Evolutionary conservation across 2,329 filamentous ascomycete species (phyloP).

Genomic region (Thielaviopsis euricoi): DNA sequence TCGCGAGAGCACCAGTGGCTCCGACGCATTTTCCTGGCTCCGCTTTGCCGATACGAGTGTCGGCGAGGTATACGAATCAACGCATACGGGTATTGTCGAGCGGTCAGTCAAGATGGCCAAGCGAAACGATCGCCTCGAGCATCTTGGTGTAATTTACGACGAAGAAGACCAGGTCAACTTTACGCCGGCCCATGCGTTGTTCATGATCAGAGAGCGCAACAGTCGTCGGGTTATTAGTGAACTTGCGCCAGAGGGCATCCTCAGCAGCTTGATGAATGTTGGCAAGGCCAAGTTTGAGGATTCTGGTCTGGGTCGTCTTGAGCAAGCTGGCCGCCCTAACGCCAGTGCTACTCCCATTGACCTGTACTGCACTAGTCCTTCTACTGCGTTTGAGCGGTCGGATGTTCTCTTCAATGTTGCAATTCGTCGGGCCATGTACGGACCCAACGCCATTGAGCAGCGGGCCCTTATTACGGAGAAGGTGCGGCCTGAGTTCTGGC

Average conservation of each 20-base stretch:
- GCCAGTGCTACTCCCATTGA: constrained; percentile 77
- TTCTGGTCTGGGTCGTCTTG: constrained; percentile 60
- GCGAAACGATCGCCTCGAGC: constrained; percentile 42
- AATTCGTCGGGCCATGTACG: constrained; percentile 62
- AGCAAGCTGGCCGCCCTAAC: constrained; percentile 62
- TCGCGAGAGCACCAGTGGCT: constrained; percentile 39
- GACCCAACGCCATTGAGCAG: constrained; percentile 48
- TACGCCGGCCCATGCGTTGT: constrained; percentile 58
- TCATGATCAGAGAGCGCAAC: constrained; percentile 60
- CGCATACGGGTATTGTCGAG: constrained; percentile 54
- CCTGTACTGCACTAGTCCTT: constrained; percentile 56
- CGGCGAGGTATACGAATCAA: constrained; percentile 52
- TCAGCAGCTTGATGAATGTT: constrained; percentile 66
- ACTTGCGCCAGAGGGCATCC: constrained; percentile 52
- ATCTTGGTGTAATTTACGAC: constrained; percentile 54
- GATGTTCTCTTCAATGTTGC: constrained; percentile 51
- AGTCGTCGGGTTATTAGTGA: constrained; percentile 51
- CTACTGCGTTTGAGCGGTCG: constrained; percentile 37
- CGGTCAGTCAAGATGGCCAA: constrained; percentile 48
- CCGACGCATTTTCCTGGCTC: constrained; percentile 71
- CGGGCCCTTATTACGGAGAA: constrained; percentile 58
- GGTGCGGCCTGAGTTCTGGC: constrained; percentile 47
- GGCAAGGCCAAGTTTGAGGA: constrained; percentile 47
- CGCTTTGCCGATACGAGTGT: constrained; percentile 68
- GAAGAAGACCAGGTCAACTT: constrained; percentile 48